phyloP scores from a whole-genome alignment of 352 stramenopile genomes.

The Pythium periplocum region DNA sequence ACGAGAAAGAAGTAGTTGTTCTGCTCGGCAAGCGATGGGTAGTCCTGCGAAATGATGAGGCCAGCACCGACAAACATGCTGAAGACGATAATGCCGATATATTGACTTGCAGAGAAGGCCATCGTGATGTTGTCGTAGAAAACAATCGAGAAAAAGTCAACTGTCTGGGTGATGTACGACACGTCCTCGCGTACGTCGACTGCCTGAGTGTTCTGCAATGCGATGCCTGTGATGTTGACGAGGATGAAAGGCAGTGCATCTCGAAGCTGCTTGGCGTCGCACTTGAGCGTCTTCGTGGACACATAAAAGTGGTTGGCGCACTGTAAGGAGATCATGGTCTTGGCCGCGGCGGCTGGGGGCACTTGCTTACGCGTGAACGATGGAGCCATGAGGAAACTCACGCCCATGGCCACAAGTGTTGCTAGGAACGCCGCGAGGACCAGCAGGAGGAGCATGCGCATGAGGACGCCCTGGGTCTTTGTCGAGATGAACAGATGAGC shows the following conservation, averaged over 20 bases:
- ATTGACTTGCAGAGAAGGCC: conserved; percentile 38
- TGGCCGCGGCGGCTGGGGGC: conserved; percentile 9
- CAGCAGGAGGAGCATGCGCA: conserved; percentile 38
- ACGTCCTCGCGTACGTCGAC: conserved; percentile 31
- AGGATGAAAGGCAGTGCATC: conserved; percentile 31
- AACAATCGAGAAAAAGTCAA: conserved; percentile 40
- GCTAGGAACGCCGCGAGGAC: conserved; percentile 32
- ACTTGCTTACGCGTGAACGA: conserved; percentile 19
- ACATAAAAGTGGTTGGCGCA: conserved; percentile 53
- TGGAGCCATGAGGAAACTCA: conserved; percentile 28
- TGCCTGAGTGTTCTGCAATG: conserved; percentile 17
- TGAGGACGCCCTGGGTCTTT: conserved; percentile 42
- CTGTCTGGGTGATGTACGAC: conserved; percentile 36
- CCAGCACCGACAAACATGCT: conserved; percentile 46
- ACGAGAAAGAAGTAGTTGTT: conserved; percentile 48
- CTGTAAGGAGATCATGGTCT: conserved; percentile 33
- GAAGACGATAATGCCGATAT: conserved; percentile 47
- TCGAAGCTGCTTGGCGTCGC: conserved; percentile 14
- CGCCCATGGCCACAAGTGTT: conserved; percentile 27
- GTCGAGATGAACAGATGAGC: conserved; percentile 47
- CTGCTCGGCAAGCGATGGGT: conserved; percentile 22
- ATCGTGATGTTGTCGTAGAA: conserved; percentile 59
- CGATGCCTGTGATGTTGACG: conserved; percentile 47
- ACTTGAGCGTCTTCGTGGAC: conserved; percentile 14
- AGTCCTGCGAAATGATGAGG: conserved; percentile 45